phyloP scores from a whole-genome alignment of 371 early-diverging fungal species.

The Circinella minor region DNA sequence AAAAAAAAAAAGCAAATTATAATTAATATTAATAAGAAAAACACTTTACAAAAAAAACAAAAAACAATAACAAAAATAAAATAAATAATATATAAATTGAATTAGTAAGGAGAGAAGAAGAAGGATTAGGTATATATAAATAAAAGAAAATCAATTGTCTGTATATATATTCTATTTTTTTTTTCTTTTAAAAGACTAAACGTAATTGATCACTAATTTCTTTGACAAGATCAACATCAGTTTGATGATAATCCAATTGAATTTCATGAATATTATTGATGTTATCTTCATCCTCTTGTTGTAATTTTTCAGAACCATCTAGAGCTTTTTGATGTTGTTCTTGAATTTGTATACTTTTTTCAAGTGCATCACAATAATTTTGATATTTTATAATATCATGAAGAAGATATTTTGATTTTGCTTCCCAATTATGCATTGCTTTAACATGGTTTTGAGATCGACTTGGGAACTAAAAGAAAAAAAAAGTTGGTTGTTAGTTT shows the following conservation, averaged over 20 bases:
- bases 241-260: slow-evolving; percentile 18
- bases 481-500: not conserved
- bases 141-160: too few species aligned
- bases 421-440: slow-evolving; percentile 87
- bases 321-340: slow-evolving; percentile 13
- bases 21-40: too few species aligned
- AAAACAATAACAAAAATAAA: too few species aligned
- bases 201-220: slow-evolving; percentile 43
- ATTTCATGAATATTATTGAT: not conserved
- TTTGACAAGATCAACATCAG: slow-evolving; percentile 33
- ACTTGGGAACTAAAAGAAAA: slow-evolving; percentile 47
- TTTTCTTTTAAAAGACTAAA: slow-evolving; percentile 4
- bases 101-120: too few species aligned
- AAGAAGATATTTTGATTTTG: slow-evolving; percentile 81
- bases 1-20: too few species aligned
- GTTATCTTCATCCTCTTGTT: slow-evolving; percentile 23
- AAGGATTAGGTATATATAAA: too few species aligned
- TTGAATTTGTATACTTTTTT: slow-evolving; percentile 50
- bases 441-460: slow-evolving; percentile 65
- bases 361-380: slow-evolving; percentile 79
- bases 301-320: not conserved
- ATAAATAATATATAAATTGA: too few species aligned
- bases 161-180: not conserved
- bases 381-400: slow-evolving; percentile 90
- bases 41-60: too few species aligned